phyloP scores from a whole-genome alignment of 148 eudicot species.

The Silene conica region DNA sequence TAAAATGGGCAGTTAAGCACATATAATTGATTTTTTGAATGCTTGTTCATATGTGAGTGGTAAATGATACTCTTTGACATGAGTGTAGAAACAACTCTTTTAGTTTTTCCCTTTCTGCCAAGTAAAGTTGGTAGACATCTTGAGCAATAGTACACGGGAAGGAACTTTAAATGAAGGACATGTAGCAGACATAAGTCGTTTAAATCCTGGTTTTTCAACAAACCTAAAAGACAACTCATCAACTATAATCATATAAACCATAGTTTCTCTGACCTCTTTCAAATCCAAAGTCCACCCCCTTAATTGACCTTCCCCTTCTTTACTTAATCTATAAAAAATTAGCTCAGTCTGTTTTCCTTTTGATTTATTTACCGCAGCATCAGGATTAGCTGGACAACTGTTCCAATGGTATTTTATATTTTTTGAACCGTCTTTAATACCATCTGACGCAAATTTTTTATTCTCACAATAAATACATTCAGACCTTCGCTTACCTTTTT shows the following conservation, averaged over 20 bases:
- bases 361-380: neutral
- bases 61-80: constrained; percentile 6
- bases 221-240: neutral
- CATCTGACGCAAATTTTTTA: neutral
- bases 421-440: neutral
- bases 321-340: neutral
- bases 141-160: constrained; percentile 10
- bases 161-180: neutral
- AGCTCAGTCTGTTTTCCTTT: constrained; percentile 3
- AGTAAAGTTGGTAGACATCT: neutral
- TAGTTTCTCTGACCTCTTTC: neutral
- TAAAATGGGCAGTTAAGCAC: neutral
- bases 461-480: constrained; percentile 3
- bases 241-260: neutral
- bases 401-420: neutral
- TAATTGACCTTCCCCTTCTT: neutral
- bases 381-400: neutral
- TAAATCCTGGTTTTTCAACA: neutral
- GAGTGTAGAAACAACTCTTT: neutral
- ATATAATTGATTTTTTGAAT: constrained; percentile 8
- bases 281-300: neutral
- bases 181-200: neutral
- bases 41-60: constrained; percentile 5
- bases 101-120: neutral
- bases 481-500: neutral